Evolutionary conservation across 805 yeast genomes (phyloP), one percentile per base, ranked within the genome.

Genomic region (Wickerhamomyces strasburgensis): DNA sequence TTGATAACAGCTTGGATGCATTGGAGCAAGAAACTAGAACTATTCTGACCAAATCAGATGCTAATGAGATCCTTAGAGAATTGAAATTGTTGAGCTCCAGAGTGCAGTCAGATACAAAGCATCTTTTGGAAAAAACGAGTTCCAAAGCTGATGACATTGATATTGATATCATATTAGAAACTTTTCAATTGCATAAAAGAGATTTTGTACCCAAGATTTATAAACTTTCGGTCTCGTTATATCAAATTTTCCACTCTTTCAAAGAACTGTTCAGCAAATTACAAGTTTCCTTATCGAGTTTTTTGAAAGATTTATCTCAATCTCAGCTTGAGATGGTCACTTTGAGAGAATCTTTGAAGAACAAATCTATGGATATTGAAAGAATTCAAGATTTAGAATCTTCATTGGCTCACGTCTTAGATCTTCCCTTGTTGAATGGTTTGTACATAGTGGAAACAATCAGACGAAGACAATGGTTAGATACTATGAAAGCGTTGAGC

Each of bases 391-490:
- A 10, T 9, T 30, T 47, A 3, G 52, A 44, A 37, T 40, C 49
- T 2, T 25, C 36, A 11, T 35, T 50, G 17, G 48, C 70, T 4
- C 57, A 57, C 24, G 75, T 81, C 1, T 66, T 75, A 11, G 93
- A 84, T 53, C 52, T 84, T 19, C 95, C 95, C 0, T 53, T 83
- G 10, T 58, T 83, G 1, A 81, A 83, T 54, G 93, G 93, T 1
- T 62, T 81, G n/a, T 71, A 76, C 56, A 43, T 81, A 3, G 68
- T 83, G 32, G 89, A 84, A 45, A 67, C 63, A 31, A 61, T 80
- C 34, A 64, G 86, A 34, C 73, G 82, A 46, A 60, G 63, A 32
- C 74, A 73, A 46, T 80, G 87, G 84, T 59, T 52, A 53, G 53
- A 39, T 11, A 48, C 58, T 26, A 37, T 61, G n/a, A 49, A 54